These are phyloP conservation scores for Pestalotiopsis sp. DNA, from an alignment of 2,329 filamentous ascomycete genomes.

Conservation along the genomic window DNA sequence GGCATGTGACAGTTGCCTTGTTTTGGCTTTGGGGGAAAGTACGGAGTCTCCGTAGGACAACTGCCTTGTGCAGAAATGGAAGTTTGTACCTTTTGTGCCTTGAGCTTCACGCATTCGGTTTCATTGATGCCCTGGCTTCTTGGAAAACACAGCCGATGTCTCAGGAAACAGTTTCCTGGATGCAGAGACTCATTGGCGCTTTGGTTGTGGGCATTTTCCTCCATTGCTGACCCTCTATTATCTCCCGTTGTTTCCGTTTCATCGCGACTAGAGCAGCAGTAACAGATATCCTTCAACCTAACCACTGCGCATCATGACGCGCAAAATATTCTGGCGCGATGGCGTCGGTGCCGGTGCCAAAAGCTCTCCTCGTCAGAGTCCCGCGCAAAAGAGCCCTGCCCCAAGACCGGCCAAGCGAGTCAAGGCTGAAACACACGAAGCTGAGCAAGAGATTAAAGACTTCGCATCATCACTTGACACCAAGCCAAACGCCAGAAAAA, in stretches of 20 bases:
- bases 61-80: too few species aligned
- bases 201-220: neutral
- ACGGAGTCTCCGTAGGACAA: too few species aligned
- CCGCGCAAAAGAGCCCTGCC: neutral
- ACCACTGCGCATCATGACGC: constrained; percentile 4
- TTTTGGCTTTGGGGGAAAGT: too few species aligned
- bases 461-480: neutral
- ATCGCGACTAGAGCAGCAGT: neutral
- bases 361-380: neutral
- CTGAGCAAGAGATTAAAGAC: neutral
- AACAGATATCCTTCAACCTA: neutral
- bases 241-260: neutral
- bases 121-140: too few species aligned
- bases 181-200: neutral
- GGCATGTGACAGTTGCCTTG: too few species aligned
- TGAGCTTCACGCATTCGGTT: too few species aligned
- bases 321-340: constrained; percentile 4
- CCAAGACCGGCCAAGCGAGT: neutral
- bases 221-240: neutral
- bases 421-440: neutral
- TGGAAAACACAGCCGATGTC: neutral
- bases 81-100: too few species aligned
- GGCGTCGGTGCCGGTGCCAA: neutral
- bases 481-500: neutral
- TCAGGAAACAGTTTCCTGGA: neutral